Conservation (phyloP, 805 yeast species). For the Lachancea meyersii region DNA sequence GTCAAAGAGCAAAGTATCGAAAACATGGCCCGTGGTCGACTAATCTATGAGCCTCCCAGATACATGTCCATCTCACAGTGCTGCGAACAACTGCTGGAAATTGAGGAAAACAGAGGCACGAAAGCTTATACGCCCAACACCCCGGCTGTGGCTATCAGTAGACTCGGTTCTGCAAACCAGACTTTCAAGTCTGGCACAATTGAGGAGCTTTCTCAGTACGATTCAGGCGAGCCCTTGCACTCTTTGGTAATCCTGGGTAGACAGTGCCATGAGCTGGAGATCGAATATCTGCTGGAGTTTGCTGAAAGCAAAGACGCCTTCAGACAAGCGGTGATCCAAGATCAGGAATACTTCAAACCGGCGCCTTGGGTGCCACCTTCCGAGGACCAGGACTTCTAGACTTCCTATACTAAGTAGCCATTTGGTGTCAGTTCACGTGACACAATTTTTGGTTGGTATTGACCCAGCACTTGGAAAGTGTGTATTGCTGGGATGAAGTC, state of each 20-base stretch:
- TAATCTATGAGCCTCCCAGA: conserved; percentile 93
- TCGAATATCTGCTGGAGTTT: conserved; percentile 75
- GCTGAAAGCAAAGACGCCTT: conserved; percentile 53
- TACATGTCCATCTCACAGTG: conserved; percentile 91
- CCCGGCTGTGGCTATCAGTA: conserved; percentile 89
- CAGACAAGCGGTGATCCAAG: conserved; percentile 38
- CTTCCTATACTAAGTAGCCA: not conserved
- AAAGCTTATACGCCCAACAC: conserved; percentile 78
- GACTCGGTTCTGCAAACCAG: conserved; percentile 85
- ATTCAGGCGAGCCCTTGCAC: conserved; percentile 91
- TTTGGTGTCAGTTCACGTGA: no score
- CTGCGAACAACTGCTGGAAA: conserved; percentile 78
- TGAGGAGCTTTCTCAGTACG: conserved; percentile 68
- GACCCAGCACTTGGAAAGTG: no score
- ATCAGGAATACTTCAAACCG: conserved; percentile 71
- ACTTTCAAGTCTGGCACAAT: conserved; percentile 79
- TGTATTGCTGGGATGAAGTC: no score
- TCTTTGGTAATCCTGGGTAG: conserved; percentile 86
- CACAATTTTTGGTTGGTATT: no score
- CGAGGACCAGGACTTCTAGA: conserved; percentile 3
- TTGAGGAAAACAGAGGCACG: conserved; percentile 72
- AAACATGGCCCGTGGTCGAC: conserved; percentile 86
- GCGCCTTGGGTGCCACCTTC: conserved; percentile 56
- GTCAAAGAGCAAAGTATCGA: conserved; percentile 95
- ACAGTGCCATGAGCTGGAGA: conserved; percentile 88